A percentile compares a stretch with the other conserved stretches of the same genome.
Evolutionary conservation across 805 yeast species (phyloP).

Genomic region (Zygosaccharomyces rouxii): DNA sequence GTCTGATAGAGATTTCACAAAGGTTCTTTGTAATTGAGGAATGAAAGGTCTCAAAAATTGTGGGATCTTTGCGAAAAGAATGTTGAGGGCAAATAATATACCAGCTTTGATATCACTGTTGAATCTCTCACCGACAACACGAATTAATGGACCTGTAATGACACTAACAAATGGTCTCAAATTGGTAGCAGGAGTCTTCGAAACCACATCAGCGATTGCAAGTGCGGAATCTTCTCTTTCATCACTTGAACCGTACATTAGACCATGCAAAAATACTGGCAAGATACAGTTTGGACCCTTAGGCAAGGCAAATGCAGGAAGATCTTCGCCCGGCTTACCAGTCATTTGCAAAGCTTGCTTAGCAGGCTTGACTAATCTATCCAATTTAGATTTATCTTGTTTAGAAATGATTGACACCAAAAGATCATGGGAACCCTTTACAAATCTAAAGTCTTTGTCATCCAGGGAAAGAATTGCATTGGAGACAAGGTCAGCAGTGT

Average conservation of each 20-base stretch:
- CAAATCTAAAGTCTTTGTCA: conserved; percentile 59
- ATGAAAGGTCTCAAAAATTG: conserved; percentile 89
- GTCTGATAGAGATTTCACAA: conserved; percentile 86
- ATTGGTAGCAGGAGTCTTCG: conserved; percentile 75
- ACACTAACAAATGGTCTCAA: conserved; percentile 86
- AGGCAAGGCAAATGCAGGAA: conserved; percentile 68
- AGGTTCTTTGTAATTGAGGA: conserved; percentile 96
- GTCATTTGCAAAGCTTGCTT: conserved; percentile 63
- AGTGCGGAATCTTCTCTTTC: conserved; percentile 83
- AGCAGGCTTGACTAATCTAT: conserved; percentile 75
- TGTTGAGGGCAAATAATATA: conserved; percentile 79
- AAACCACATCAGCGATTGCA: conserved; percentile 83
- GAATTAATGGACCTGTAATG: conserved; percentile 94
- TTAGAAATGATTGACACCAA: conserved; percentile 61
- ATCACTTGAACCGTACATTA: conserved; percentile 85
- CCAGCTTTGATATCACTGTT: conserved; percentile 89
- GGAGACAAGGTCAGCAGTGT: conserved; percentile 69
- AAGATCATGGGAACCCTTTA: conserved; percentile 59
- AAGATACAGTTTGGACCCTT: conserved; percentile 83
- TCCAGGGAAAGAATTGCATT: conserved; percentile 69
- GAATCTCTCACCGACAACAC: conserved; percentile 96
- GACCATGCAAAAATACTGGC: conserved; percentile 90
- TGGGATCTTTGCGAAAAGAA: conserved; percentile 76
- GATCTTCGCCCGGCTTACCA: conserved; percentile 57
- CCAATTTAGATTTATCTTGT: conserved; percentile 72